Base-by-base conservation (phyloP, 768 basidiomycete species). In the Mycena galericulata region DNA sequence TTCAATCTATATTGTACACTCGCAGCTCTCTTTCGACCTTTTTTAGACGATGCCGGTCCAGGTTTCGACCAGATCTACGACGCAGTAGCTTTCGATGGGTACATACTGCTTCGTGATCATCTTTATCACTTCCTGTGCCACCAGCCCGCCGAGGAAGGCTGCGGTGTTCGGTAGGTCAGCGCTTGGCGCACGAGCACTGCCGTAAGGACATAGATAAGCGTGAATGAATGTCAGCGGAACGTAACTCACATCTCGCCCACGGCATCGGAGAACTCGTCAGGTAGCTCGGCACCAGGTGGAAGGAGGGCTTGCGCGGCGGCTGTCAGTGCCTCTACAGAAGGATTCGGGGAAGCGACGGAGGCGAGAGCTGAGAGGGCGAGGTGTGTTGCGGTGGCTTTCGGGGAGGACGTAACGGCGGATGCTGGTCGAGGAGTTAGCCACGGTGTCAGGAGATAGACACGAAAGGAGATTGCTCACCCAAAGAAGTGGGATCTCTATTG, bases 71-170 rank as follows among this genome's bases (percentile, higher is more conserved):
- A 98, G 85, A 80, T 99, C 96, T 53, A 97, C 83, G 26, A 95
- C 85, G 73, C 92, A 94, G 71, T 91, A 92, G 17, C 95, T 94
- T 68, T 92, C 89, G 69, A 97, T 87, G 10, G 98, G 97, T 17
- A 97, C 87, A 76, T 99, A 99, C 79, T 99, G 98, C 74, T 89
- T 90, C 64, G 97, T 99, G 74, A 97, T 92, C 81, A 99, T 86
- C 86, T 99, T 99, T 85, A 99, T 99, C 8, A 91, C 90, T 77
- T 99, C 98, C 73, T 99, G 98, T 27, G 97, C 96, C 22, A 98
- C 92, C 38, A 99, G 79, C 3, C 98, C 98, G 1, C 98, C 98
- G 0, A 98, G 83, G 75, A 99, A 89, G 2, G 97, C 97, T 0
- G 97, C 95, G 2, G 91, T 96, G 71, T 96, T 99, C 8, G 97